Base-by-base conservation (phyloP, 108 stramenopile genomes). In the Ochromonas danica region DNA sequence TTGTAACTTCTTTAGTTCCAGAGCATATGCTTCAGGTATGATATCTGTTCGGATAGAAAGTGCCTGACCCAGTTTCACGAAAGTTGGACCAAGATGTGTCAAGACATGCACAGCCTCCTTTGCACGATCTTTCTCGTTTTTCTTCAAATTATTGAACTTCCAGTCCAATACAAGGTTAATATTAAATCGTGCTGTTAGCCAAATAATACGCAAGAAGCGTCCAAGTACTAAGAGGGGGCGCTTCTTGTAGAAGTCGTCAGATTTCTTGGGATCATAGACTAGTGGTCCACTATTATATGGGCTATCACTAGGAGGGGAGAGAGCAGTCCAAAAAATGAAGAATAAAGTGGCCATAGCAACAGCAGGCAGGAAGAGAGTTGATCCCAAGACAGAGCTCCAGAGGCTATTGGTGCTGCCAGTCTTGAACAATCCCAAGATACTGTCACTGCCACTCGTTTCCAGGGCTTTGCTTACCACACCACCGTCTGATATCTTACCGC, bases 41-140 rank as follows among this genome's bases (percentile, higher is more conserved):
- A 95, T 80, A 71, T 95, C 94, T 0, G 92, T 91, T 39, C 94
- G 89, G 80, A 95, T 92, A 17, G 86, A 87, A 22, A 93, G 62
- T 0, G 92, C 92, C 79, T 95, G 94, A 0, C 93, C 93, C n/a
- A 95, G 72, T 81, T 89, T 87, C 67, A 88, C 86, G 62, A 93
- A 95, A 10, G 93, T 93, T 0, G 94, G 94, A 0, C 94, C 94
- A 0, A 92, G 85, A 42, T 90, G 71, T 51, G 88, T 83, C 62
- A 89, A 85, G 14, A 95, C 78, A 17, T 51, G 45, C 61, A 91
- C 61, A 6, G 90, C 84, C 80, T 91, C 90, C 61, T 67, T 81
- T 45, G 93, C 94, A 33, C 94, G 85, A 33, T 71, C 81, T 25
- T 88, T 84, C 83, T 93, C 92, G 61, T 90, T 90, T 62, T 77